Percentiles rank a stretch among this genome's conserved stretches.
These are phyloP conservation scores for Colletotrichum tofieldiae DNA, from an alignment of 2,329 filamentous ascomycete genomes.

Conservation along the genomic window DNA sequence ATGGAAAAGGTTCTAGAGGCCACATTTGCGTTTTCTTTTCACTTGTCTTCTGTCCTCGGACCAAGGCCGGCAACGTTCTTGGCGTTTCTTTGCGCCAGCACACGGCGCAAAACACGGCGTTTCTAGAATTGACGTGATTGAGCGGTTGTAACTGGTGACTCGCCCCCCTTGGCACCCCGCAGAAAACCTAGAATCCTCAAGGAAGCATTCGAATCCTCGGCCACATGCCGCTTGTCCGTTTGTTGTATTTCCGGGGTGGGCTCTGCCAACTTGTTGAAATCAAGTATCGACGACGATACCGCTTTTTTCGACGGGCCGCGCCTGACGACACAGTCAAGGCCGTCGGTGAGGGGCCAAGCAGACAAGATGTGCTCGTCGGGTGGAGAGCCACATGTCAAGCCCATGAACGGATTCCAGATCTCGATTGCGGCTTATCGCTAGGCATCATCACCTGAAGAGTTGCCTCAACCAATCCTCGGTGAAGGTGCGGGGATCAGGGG, in stretches of 20 bases:
- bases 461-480: slow-evolving; percentile 28
- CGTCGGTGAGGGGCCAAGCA: slow-evolving; percentile 4
- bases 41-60: neutral
- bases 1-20: slow-evolving; percentile 9
- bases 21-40: neutral
- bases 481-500: slow-evolving; percentile 32
- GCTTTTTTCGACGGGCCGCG: slow-evolving; percentile 29
- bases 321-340: slow-evolving; percentile 23
- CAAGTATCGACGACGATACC: neutral
- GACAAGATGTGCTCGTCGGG: neutral
- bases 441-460: slow-evolving; percentile 29
- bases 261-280: neutral
- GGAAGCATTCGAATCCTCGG: slow-evolving; percentile 10
- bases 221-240: slow-evolving; percentile 9
- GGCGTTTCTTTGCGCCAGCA: slow-evolving; percentile 20
- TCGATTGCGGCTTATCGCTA: slow-evolving; percentile 36
- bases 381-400: slow-evolving; percentile 24
- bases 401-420: neutral
- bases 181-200: slow-evolving; percentile 9
- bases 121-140: slow-evolving; percentile 32
- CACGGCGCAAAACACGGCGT: slow-evolving; percentile 12
- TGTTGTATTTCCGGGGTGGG: neutral
- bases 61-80: slow-evolving; percentile 23
- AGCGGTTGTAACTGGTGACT: slow-evolving; percentile 14
- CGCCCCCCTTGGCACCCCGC: slow-evolving; percentile 14